Percentiles rank a stretch among this genome's conserved stretches.
Conservation (phyloP, 306 rosid genomes). For the Gillenia trifoliata region DNA sequence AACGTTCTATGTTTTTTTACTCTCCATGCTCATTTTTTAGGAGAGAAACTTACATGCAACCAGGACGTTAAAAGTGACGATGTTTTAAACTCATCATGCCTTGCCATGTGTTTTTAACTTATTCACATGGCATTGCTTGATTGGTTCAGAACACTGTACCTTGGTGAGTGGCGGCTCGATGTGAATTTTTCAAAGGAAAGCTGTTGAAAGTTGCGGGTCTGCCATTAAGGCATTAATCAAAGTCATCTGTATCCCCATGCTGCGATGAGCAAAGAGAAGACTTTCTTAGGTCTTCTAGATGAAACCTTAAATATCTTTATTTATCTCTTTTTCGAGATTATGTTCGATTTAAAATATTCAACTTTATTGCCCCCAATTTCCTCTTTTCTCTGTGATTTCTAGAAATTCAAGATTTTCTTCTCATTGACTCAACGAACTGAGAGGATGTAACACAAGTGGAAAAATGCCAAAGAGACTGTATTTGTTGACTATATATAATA, state of each 20-base stretch:
- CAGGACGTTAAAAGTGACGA: accelerated
- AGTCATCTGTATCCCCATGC: not conserved
- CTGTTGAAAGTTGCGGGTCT: not conserved
- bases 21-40: no score
- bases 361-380: no score
- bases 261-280: not conserved
- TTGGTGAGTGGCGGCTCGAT: not conserved
- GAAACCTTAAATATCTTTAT: no score
- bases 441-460: not conserved
- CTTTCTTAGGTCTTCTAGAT: not conserved
- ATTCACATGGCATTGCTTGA: no score
- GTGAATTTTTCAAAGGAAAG: not conserved
- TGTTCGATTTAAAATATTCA: no score
- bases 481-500: not conserved
- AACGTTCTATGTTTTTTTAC: no score
- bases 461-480: not conserved
- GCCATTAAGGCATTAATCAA: not conserved
- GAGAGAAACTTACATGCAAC: not conserved
- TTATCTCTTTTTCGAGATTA: no score
- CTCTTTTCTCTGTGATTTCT: not conserved
- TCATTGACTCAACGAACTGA: not conserved
- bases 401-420: not conserved
- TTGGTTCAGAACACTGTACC: no score
- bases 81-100: not conserved
- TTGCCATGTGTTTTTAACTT: not conserved